A percentile compares a stretch with the other conserved stretches of the same genome.
These are phyloP conservation scores for Ormosia semicastrata DNA, from an alignment of 306 rosid genomes.

Conservation along the genomic window DNA sequence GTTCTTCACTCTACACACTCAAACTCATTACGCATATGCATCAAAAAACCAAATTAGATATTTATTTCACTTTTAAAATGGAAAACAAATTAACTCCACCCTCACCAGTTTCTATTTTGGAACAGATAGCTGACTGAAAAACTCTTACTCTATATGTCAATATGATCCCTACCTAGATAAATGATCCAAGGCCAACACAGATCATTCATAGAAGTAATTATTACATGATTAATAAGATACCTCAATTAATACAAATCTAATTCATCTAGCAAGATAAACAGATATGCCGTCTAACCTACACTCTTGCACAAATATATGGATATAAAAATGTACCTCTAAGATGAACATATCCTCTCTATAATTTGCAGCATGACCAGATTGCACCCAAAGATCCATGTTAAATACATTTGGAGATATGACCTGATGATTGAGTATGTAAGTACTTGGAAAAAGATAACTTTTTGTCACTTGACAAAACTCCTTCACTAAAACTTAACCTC, in stretches of 20 bases:
- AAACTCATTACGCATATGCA: too few relatives aligned
- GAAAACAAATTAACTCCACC: too few relatives aligned
- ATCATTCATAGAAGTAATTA: background rate
- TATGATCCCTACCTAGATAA: background rate
- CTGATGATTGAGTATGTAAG: constrained; percentile 47
- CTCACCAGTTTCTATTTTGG: too few relatives aligned
- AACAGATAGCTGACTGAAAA: background rate
- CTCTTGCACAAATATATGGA: background rate
- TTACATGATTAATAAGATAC: background rate
- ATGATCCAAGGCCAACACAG: background rate
- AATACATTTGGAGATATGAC: constrained; percentile 90
- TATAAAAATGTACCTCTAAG: constrained; percentile 64
- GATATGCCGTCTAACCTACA: background rate
- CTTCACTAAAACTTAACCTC: constrained; percentile 57
- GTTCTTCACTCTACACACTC: too few relatives aligned
- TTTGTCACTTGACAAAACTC: constrained; percentile 21
- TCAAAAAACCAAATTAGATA: too few relatives aligned
- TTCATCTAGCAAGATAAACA: background rate
- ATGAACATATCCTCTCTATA: constrained; percentile 91
- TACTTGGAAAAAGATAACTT: background rate
- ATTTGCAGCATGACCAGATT: constrained; percentile 95
- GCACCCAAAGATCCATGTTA: constrained; percentile 93
- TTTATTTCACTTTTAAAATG: too few relatives aligned
- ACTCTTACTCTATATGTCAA: background rate
- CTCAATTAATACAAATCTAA: background rate